Evolutionary conservation across 805 yeast genomes (phyloP).

Genomic region (Suhomyces sp.): DNA sequence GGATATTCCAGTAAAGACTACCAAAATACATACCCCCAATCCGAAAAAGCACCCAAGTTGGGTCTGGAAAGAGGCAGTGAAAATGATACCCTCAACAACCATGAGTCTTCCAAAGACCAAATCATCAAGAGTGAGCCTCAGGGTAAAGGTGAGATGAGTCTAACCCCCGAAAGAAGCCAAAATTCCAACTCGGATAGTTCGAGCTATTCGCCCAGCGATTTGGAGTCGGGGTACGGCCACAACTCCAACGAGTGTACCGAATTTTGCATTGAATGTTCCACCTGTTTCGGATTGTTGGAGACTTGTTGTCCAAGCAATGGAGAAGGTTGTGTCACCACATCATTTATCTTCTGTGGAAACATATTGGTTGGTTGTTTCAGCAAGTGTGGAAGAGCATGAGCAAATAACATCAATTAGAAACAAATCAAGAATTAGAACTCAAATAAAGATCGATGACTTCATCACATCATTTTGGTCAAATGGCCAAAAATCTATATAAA

Average conservation of each 20-base stretch:
- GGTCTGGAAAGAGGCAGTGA: no score
- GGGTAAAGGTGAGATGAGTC: constrained; percentile 5
- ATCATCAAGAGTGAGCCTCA: constrained; percentile 8
- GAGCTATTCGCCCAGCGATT: constrained; percentile 23
- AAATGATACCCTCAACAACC: no score
- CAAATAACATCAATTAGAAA: no score
- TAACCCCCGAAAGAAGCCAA: not conserved
- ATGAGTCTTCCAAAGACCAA: constrained; percentile 1
- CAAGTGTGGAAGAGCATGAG: no score
- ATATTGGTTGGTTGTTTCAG: constrained; percentile 31
- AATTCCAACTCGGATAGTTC: constrained; percentile 11
- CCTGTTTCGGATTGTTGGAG: constrained; percentile 42
- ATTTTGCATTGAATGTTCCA: constrained; percentile 36
- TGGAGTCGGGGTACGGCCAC: constrained; percentile 36
- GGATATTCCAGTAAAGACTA: no score
- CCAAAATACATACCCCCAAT: no score
- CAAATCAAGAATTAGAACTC: no score
- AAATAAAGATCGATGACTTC: no score
- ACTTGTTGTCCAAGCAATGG: constrained; percentile 42
- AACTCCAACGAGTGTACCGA: constrained; percentile 42
- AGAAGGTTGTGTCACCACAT: constrained; percentile 38
- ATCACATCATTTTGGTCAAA: no score
- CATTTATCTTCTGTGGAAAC: constrained; percentile 39
- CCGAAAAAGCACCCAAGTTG: no score
- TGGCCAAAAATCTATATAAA: no score